phyloP scores from a whole-genome alignment of 2,329 filamentous ascomycete species.

The Whalleya microplaca region DNA sequence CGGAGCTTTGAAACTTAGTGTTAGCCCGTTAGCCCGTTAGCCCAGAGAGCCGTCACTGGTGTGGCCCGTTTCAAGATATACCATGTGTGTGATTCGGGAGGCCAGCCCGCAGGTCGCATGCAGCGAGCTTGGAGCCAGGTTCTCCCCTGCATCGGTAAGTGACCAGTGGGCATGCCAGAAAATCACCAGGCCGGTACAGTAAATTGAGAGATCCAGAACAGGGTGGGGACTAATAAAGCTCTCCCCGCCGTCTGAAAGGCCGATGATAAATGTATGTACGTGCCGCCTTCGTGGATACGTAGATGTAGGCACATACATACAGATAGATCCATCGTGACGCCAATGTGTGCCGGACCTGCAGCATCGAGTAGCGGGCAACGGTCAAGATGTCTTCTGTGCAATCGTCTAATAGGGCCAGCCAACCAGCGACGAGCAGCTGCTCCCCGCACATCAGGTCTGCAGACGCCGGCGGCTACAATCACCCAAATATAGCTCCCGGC shows the following conservation, averaged over 20 bases:
- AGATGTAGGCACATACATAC: background rate
- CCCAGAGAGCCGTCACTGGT: background rate
- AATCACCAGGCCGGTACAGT: too few species aligned
- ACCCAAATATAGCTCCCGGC: constrained; percentile 25
- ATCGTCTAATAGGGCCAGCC: too few species aligned
- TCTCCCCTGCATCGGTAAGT: background rate
- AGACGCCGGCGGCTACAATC: constrained; percentile 21
- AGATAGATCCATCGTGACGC: background rate
- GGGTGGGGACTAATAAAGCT: too few species aligned
- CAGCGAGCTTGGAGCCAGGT: background rate
- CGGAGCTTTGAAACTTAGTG: constrained; percentile 22
- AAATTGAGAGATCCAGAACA: too few species aligned
- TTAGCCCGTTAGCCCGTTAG: background rate
- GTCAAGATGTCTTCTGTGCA: too few species aligned
- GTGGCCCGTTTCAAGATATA: constrained; percentile 15
- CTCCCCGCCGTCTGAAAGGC: too few species aligned
- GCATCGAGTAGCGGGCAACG: too few species aligned
- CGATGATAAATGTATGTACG: too few species aligned
- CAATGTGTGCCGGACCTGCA: background rate
- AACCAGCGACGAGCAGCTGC: constrained; percentile 1
- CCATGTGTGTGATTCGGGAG: constrained; percentile 13
- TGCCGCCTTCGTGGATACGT: too few species aligned
- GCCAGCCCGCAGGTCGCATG: constrained; percentile 17
- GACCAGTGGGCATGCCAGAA: background rate
- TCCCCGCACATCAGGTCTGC: constrained; percentile 26